Base-by-base conservation (phyloP, 306 rosid genomes). In the Fragaria iinumae region DNA sequence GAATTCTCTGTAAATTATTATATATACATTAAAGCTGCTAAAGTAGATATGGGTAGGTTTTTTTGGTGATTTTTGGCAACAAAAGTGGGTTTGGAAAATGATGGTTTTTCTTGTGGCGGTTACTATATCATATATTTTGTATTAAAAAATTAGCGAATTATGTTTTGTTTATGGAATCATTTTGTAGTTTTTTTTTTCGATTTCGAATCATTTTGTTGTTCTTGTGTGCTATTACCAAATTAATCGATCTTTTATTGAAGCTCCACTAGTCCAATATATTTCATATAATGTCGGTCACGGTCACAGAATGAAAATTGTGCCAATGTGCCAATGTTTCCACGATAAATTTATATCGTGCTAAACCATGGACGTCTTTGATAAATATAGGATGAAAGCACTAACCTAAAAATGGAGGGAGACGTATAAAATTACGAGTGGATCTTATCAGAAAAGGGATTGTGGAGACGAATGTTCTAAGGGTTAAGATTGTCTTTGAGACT, bases 21-120 rank as follows among this genome's bases (percentile, higher is more conserved):
- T 45, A 68, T 71, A 43, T 55, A 67, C 20, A 67, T 43, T 41
- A 79, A 84, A 80, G 82, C 76, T 80, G 86, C 56, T 65, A 77
- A 83, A 79, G 85, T 14, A 57, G 69, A 68, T 44, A 9, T 38
- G 76, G 84, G 85, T 79, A 77, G 85, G 86, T 68, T 63, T 14
- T 20, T 80, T 25, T 80, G 77, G 79, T 80, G 44, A 69, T 50
- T 76, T 72, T 29, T 52, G 32, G 48, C 66, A 20, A 29, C 36
- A 18, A 63, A 72, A 47, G 78, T 36, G 80, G 87, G 74, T 86
- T 89, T 87, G 84, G 68, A 83, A 84, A 87, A 86, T 79, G 68
- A 52, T 21, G 76, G 69, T 57, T 69, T 79, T 78, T 75, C 78
- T 25, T 47, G 17, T 81, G 78, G 75, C 73, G 50, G 34, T 77